Evolutionary conservation across 2,329 filamentous ascomycete species (phyloP), one percentile per base, ranked within the genome.

Genomic region (Lasiodiplodia theobromae): DNA sequence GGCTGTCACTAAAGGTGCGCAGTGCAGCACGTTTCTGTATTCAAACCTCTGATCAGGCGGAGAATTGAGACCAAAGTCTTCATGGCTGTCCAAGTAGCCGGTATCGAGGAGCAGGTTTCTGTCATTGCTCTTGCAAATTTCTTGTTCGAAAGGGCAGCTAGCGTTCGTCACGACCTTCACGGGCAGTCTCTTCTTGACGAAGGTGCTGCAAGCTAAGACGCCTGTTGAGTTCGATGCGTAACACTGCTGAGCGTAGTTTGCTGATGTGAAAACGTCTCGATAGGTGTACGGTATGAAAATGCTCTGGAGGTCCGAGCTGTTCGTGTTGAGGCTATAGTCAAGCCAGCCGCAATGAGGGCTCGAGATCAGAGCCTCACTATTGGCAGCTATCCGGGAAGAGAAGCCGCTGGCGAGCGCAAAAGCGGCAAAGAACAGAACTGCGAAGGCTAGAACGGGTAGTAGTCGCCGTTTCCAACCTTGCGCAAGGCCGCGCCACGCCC

Each of bases 341-440:
- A 52, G 31, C 40, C 40, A 44, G 28, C 53, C 65, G 51, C 68
- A 69, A 18, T 56, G 28, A 6, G 21, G 12, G n/a, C 68, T 58
- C 16, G 31, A 31, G 14, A 70, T 28, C 16, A 70, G 57, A 21
- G 68, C 57, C 14, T 67, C 69, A 11, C 21, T 51, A 3, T 37
- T 16, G 1, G 47, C 38, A 6, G 69, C 56, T 11, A 70, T 64
- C 11, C 52, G 28, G 49, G 69, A 69, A 18, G 69, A 69, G 49
- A 70, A 69, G 23, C 66, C 40, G n/a, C 67, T 53, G 18, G 69
- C 57, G 10, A 62, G 34, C 11, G 67, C 69, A 37, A 70, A 66
- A 18, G 34, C 69, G 11, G 31, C 34, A 21, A 67, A 31, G 3
- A 54, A 6, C 25, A 70, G 49, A 3, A 65, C 8, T 6, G 62